phyloP scores from a whole-genome alignment of 129 eudicot species.

The Apium graveolens region DNA sequence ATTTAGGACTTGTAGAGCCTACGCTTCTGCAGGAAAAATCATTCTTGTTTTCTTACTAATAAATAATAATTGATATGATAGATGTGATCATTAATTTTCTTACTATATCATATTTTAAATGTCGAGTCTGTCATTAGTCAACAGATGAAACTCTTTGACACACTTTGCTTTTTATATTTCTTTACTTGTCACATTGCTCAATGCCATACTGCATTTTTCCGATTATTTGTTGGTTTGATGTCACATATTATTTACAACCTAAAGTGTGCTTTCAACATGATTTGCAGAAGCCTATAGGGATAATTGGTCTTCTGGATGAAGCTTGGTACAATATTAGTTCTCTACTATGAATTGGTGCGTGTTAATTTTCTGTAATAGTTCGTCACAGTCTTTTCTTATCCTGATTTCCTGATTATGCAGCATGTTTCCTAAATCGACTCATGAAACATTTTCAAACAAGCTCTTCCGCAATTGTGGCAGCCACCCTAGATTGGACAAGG shows the following conservation, averaged over 20 bases:
- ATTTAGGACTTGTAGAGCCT: background rate
- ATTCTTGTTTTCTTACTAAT: background rate
- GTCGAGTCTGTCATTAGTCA: too few species aligned
- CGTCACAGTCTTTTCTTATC: conserved; percentile 17
- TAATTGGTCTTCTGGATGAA: conserved; percentile 90
- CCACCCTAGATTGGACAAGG: conserved; percentile 82
- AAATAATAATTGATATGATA: background rate
- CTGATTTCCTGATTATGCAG: conserved; percentile 42
- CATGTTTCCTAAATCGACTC: conserved; percentile 99
- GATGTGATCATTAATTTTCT: background rate
- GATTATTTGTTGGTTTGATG: background rate
- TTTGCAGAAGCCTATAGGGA: conserved; percentile 95
- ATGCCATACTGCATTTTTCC: background rate
- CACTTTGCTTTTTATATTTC: background rate
- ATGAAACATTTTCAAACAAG: conserved; percentile 89
- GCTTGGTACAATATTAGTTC: conserved; percentile 67
- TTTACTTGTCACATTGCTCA: background rate
- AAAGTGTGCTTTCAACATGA: conserved; percentile 15
- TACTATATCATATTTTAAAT: background rate
- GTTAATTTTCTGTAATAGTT: conserved; percentile 15
- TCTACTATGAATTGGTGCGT: conserved; percentile 17
- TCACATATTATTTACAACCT: background rate
- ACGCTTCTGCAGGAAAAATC: background rate
- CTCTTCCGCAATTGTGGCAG: conserved; percentile 72
- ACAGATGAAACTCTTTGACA: background rate